Conservation (phyloP, 345 rosid genomes). For the Syzygium oleosum region DNA sequence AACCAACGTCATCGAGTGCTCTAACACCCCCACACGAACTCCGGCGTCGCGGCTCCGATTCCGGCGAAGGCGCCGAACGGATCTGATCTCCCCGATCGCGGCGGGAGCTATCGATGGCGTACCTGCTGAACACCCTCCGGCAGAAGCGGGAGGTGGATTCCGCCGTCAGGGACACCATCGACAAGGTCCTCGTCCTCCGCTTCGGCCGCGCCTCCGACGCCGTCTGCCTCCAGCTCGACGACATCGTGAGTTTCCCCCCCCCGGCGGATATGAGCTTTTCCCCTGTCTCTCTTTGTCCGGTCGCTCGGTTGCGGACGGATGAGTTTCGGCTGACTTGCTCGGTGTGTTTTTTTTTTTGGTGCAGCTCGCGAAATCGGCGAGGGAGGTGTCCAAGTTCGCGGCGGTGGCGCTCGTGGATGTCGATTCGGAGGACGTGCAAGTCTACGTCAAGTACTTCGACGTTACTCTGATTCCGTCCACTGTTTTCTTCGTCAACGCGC, state of each 20-base stretch:
- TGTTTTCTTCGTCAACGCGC: conserved; percentile 87
- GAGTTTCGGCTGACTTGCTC: background rate
- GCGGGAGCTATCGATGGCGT: conserved; percentile 29
- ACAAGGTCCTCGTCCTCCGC: conserved; percentile 85
- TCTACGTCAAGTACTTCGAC: conserved; percentile 80
- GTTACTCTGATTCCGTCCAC: conserved; percentile 66
- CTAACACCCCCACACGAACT: background rate
- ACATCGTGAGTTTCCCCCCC: conserved; percentile 21
- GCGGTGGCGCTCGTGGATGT: conserved; percentile 54
- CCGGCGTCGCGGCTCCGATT: background rate
- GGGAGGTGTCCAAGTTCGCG: conserved; percentile 65
- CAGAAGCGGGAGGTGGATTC: conserved; percentile 72
- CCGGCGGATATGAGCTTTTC: background rate
- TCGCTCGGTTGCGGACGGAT: background rate
- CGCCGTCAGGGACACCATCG: conserved; percentile 66
- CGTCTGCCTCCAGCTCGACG: conserved; percentile 67
- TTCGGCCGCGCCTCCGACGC: conserved; percentile 66
- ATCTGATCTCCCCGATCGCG: background rate
- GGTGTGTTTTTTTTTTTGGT: background rate
- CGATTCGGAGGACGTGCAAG: conserved; percentile 70
- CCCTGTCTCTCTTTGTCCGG: background rate
- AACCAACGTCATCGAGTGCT: background rate
- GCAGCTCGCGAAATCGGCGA: conserved; percentile 69
- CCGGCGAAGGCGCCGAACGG: background rate
- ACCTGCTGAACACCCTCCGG: conserved; percentile 33